Conservation (phyloP, 2,329 filamentous ascomycete species). For the Hirsutella minnesotensis region DNA sequence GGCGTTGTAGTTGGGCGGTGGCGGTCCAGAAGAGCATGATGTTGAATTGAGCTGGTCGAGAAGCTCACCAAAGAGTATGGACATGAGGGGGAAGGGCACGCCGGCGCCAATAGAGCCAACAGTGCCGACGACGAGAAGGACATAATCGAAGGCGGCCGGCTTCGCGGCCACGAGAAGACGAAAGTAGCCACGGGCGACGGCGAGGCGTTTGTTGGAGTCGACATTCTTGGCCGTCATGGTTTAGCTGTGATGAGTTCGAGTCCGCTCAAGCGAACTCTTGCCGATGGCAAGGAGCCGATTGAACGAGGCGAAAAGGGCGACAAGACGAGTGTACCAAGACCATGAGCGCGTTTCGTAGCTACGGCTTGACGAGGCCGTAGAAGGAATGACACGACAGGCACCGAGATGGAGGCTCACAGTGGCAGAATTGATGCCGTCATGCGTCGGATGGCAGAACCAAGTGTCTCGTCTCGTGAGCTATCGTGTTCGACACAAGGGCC, state of each 20-base stretch:
- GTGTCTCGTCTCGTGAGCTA: no score
- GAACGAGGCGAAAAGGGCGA: no score
- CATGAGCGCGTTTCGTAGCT: no score
- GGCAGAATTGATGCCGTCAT: no score
- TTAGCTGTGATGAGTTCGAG: background rate
- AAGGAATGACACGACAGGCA: no score
- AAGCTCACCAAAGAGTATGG: slow-evolving; percentile 51
- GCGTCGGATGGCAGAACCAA: no score
- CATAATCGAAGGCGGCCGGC: slow-evolving; percentile 28
- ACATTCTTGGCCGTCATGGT: background rate
- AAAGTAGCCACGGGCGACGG: slow-evolving; percentile 21
- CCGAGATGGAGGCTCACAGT: no score
- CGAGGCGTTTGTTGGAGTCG: background rate
- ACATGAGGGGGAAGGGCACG: slow-evolving; percentile 50
- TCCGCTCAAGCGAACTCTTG: background rate
- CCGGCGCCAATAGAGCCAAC: slow-evolving; percentile 43
- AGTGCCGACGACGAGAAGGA: slow-evolving; percentile 28
- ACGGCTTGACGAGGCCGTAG: no score
- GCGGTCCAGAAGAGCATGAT: slow-evolving; percentile 25
- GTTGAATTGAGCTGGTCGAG: slow-evolving; percentile 48
- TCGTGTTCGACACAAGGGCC: no score
- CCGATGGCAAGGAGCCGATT: background rate
- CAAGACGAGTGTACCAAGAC: no score
- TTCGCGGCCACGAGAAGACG: slow-evolving; percentile 32
- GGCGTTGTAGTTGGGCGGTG: slow-evolving; percentile 10